phyloP scores from a whole-genome alignment of 169 alveolate species.

The Pseudocohnilembus persalinus region DNA sequence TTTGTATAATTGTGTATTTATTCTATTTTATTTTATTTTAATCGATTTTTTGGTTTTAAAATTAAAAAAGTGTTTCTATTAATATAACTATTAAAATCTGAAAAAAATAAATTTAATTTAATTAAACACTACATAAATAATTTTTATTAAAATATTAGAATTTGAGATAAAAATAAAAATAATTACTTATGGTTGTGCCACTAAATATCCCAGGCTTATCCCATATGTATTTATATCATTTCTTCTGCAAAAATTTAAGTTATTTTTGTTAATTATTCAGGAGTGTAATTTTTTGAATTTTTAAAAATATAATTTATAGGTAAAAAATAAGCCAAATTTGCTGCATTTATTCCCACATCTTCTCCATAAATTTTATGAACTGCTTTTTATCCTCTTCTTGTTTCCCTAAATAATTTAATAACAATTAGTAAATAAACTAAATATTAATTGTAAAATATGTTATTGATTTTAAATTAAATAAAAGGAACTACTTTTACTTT shows the following conservation, averaged over 20 bases:
- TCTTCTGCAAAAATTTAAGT: slow-evolving; percentile 29
- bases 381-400: slow-evolving; percentile 64
- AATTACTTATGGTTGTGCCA: slow-evolving; percentile 32
- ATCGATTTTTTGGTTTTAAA: background rate
- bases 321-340: slow-evolving; percentile 47
- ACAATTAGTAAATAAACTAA: too few relatives aligned
- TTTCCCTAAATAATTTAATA: background rate
- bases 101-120: too few relatives aligned
- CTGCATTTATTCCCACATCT: slow-evolving; percentile 65
- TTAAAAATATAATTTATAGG: slow-evolving; percentile 23
- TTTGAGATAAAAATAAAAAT: background rate
- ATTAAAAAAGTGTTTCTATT: too few relatives aligned
- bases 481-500: too few relatives aligned
- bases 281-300: slow-evolving; percentile 11
- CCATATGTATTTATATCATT: slow-evolving; percentile 39
- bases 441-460: too few relatives aligned
- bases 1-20: background rate
- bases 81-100: too few relatives aligned
- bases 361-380: slow-evolving; percentile 62
- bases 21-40: too few relatives aligned
- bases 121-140: too few relatives aligned
- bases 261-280: slow-evolving; percentile 7
- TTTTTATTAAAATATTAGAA: too few relatives aligned
- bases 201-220: slow-evolving; percentile 42
- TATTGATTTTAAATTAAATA: too few relatives aligned